Evolutionary conservation across 129 eudicot genomes (phyloP).

Genomic region (Silybum marianum): DNA sequence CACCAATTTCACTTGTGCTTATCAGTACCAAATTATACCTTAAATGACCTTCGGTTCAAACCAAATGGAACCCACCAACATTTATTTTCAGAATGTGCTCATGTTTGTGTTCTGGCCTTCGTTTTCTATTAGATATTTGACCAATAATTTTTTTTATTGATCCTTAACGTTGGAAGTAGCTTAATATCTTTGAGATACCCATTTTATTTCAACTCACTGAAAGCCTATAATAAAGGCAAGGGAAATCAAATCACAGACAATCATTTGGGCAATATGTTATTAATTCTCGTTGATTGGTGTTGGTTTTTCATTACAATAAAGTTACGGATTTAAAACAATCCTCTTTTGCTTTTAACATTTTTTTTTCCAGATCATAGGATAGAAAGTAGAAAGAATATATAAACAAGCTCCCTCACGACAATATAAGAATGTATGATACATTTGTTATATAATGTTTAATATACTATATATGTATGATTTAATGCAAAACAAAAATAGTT

Average conservation of each 20-base stretch:
- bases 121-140: neutral
- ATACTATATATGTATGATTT: neutral
- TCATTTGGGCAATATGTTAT: neutral
- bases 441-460: neutral
- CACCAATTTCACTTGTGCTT: constrained; percentile 19
- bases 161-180: neutral
- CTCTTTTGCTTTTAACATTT: neutral
- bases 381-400: neutral
- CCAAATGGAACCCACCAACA: constrained; percentile 29
- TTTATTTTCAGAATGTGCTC: constrained; percentile 5
- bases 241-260: neutral
- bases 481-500: neutral
- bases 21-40: constrained; percentile 26
- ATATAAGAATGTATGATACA: neutral
- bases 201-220: neutral
- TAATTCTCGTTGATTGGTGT: too few relatives aligned
- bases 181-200: neutral
- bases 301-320: neutral
- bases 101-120: neutral
- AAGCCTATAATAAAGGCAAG: neutral
- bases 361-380: neutral
- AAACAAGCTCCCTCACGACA: neutral
- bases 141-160: neutral
- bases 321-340: too few relatives aligned
- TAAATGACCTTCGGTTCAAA: constrained; percentile 20